Conservation (phyloP, 257 asterid species). For the Scutellaria baicalensis region DNA sequence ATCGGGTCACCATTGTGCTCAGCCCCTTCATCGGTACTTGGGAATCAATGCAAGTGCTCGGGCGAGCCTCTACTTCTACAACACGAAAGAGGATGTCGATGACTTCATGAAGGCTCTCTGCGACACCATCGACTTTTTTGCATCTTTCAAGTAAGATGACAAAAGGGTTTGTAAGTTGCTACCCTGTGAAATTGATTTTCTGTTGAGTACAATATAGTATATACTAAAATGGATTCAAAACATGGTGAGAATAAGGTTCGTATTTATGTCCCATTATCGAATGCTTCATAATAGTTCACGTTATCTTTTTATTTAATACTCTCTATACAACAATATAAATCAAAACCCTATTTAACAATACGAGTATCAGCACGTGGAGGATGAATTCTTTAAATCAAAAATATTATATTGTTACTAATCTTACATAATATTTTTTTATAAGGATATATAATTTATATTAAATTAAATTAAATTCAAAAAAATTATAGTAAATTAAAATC, state of each 20-base stretch:
- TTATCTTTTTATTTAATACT: no score
- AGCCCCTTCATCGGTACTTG: slow-evolving; percentile 75
- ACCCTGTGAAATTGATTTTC: neutral
- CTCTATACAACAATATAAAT: no score
- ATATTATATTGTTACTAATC: no score
- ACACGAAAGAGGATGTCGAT: slow-evolving; percentile 87
- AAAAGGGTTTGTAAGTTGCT: neutral
- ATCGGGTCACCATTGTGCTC: slow-evolving; percentile 98
- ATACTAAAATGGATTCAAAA: neutral
- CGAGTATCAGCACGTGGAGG: no score
- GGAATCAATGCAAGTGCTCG: slow-evolving; percentile 86
- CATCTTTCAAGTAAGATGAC: slow-evolving; percentile 40
- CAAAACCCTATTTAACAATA: no score
- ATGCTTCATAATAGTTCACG: no score
- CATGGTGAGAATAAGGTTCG: neutral
- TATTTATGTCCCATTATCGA: neutral
- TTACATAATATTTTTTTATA: no score
- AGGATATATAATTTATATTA: no score
- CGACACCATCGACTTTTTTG: slow-evolving; percentile 61
- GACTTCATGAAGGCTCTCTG: slow-evolving; percentile 56
- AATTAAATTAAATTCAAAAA: no score
- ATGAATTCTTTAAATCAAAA: no score
- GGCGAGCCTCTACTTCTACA: slow-evolving; percentile 90
- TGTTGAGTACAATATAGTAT: neutral
- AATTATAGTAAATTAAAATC: no score